Evolutionary conservation across 148 eudicot species (phyloP).

Genomic region (Mesembryanthemum crystallinum): DNA sequence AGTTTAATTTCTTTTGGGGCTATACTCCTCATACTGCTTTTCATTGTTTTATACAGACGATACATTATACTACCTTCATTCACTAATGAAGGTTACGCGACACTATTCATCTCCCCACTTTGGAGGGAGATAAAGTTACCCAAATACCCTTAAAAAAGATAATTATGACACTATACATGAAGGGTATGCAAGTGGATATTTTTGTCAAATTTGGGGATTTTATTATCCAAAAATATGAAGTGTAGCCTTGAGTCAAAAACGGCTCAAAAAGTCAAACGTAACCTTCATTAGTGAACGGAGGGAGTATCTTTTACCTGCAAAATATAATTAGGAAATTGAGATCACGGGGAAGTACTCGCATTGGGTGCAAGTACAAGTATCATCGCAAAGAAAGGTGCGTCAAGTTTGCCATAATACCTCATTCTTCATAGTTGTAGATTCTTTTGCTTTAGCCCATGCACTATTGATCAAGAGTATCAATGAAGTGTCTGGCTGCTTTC

Average conservation of each 20-base stretch:
- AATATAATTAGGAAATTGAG: background rate
- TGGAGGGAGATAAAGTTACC: too few relatives aligned
- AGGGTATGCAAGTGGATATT: too few relatives aligned
- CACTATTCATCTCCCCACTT: too few relatives aligned
- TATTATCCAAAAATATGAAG: too few relatives aligned
- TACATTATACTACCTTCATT: too few relatives aligned
- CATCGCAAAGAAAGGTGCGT: background rate
- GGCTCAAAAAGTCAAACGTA: too few relatives aligned
- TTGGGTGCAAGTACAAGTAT: background rate
- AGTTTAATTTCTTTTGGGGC: constrained; percentile 87
- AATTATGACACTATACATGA: too few relatives aligned
- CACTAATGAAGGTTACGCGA: too few relatives aligned
- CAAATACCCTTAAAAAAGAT: too few relatives aligned
- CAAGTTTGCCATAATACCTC: constrained; percentile 45
- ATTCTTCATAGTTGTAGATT: constrained; percentile 78
- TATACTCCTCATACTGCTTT: constrained; percentile 82
- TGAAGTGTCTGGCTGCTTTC: constrained; percentile 90
- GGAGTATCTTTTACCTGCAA: constrained; percentile 84
- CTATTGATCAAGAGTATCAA: constrained; percentile 79
- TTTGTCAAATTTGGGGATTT: too few relatives aligned
- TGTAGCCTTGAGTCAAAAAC: too few relatives aligned
- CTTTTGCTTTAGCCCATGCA: constrained; percentile 96
- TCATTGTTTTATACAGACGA: constrained; percentile 74
- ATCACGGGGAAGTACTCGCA: background rate
- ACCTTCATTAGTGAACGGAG: too few relatives aligned